These are phyloP conservation scores for Vitis rupestris DNA, from an alignment of 164 flowering plant genomes.

Conservation along the genomic window DNA sequence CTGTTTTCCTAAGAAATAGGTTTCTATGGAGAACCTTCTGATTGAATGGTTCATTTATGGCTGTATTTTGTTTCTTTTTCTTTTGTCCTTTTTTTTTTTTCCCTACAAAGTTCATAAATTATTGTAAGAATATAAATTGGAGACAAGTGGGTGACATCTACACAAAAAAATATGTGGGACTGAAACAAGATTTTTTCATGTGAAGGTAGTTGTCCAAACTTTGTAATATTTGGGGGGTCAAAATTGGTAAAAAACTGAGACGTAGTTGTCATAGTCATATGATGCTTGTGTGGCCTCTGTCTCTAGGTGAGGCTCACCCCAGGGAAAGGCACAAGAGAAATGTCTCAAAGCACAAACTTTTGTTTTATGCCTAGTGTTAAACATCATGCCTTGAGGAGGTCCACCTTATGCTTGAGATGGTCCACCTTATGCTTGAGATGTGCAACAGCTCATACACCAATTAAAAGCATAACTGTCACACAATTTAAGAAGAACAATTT, in stretches of 20 bases:
- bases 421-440: background rate
- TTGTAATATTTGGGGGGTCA: background rate
- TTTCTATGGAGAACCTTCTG: background rate
- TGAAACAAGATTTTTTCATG: background rate
- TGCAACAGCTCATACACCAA: background rate
- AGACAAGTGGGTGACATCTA: background rate
- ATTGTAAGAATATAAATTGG: background rate
- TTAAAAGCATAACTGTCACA: background rate
- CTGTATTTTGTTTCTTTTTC: background rate
- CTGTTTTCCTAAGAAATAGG: background rate
- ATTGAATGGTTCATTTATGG: background rate
- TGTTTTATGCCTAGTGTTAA: background rate
- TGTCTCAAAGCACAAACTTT: background rate
- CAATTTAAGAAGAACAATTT: background rate
- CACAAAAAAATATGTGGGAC: background rate
- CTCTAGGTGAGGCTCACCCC: background rate
- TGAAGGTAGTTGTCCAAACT: background rate
- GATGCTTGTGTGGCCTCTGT: background rate
- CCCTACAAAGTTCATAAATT: background rate
- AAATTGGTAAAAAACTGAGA: background rate
- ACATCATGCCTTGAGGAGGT: background rate
- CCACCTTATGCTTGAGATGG: background rate
- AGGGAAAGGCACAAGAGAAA: background rate
- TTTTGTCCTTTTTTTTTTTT: background rate
- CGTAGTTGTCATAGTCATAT: background rate